Evolutionary conservation across 106 monocot genomes (phyloP), one percentile per base, ranked within the genome.

Genomic region (Phalaenopsis equestris): DNA sequence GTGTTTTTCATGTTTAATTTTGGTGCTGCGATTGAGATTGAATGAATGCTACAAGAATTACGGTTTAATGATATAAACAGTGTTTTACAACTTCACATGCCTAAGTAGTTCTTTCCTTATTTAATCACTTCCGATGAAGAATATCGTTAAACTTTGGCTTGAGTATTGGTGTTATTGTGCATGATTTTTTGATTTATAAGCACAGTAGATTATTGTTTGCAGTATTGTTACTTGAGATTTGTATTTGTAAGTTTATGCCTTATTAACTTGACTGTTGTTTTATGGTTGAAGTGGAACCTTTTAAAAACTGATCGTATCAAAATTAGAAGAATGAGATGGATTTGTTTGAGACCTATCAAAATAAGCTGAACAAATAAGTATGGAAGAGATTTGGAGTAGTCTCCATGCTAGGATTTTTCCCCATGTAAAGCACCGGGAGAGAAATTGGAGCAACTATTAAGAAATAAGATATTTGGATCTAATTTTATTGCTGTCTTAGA

Each of bases 11-110:
- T 70, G 36, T 39, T 70, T 70, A 70, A 15, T 70, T 70, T 70
- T 37, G 70, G 70, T 70, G 70, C 14, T 12, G 38, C 39, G 70
- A 70, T 65, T 70, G 70, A 70, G 37, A 12, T 70, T 70, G 70
- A 70, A 39, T 39, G 70, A 21, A 19, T n/a, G 3, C 61, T 61
- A 61, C 3, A 61, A n/a, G 61, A 61, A 61, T 61, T 61, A 61
- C 3, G 61, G 61, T 61, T 18, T 61, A 19, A n/a, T 61, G 21
- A 61, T 21, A n/a, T 4, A 61, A 61, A 61, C 4, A 10, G 61
- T 61, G 61, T 21, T 21, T n/a, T 21, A 61, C 61, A 21, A 61
- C n/a, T 61, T 61, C 23, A 61, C n/a, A 61, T 61, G 18, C 21
- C 21, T 61, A 61, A 1, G n/a, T 8, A 61, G 61, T 21, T 61